Conservation (phyloP, 2,329 filamentous ascomycete species). For the Chaetomiaceae sp. region DNA sequence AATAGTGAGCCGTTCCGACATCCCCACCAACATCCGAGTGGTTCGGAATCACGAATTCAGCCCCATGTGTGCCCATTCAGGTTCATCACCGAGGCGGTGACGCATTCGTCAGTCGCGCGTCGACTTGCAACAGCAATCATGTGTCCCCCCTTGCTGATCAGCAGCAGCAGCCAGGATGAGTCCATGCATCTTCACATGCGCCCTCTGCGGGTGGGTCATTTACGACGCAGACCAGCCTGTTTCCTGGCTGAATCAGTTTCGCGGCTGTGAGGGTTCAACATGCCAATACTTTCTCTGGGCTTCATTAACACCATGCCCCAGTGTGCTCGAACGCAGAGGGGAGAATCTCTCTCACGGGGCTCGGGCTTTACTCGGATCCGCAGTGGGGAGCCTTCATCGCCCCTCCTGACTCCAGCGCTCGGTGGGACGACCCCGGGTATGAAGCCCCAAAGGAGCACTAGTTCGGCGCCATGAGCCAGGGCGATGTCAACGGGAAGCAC, state of each 20-base stretch:
- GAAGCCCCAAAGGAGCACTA: neutral
- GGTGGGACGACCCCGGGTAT: conserved; percentile 1
- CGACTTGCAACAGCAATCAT: too few relatives aligned
- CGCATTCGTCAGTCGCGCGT: too few relatives aligned
- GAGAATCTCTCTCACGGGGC: neutral
- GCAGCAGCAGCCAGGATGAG: too few relatives aligned
- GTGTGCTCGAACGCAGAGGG: neutral
- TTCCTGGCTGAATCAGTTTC: neutral
- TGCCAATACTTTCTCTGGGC: neutral
- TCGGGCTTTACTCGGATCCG: neutral
- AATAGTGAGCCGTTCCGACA: too few relatives aligned
- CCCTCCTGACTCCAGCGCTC: neutral
- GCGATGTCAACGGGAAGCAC: too few relatives aligned
- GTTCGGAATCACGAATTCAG: too few relatives aligned
- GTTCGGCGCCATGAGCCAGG: neutral
- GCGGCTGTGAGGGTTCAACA: neutral
- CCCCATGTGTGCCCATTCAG: too few relatives aligned
- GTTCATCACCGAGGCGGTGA: too few relatives aligned
- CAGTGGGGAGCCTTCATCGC: neutral
- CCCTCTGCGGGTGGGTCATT: neutral
- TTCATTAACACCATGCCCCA: neutral
- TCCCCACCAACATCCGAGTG: too few relatives aligned
- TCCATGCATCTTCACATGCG: neutral
- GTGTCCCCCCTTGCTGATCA: too few relatives aligned
- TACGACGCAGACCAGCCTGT: neutral